Percentiles rank a stretch among this genome's conserved stretches.
Evolutionary conservation across 108 stramenopile genomes (phyloP).

Genomic region (Cyclotella sp.): DNA sequence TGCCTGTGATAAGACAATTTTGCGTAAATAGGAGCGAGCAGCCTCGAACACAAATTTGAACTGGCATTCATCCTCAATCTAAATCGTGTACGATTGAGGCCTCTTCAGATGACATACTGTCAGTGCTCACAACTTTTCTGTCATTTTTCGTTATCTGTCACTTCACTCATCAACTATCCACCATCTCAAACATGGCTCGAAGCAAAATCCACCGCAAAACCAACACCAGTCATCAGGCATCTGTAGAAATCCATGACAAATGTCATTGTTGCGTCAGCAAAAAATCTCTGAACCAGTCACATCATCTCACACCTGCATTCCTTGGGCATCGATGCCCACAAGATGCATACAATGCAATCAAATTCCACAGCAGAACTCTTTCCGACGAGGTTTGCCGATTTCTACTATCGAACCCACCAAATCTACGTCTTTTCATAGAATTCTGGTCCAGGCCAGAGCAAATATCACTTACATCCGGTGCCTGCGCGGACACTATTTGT

Average conservation of each 20-base stretch:
- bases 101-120: neutral
- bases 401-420: conserved; percentile 17
- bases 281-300: neutral
- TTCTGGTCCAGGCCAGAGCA: conserved; percentile 21
- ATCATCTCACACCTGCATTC: conserved; percentile 15
- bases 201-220: conserved; percentile 12
- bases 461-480: neutral
- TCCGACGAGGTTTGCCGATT: conserved; percentile 9
- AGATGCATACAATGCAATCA: conserved; percentile 24
- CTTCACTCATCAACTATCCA: neutral
- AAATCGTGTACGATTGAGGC: too few relatives aligned
- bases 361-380: conserved; percentile 9
- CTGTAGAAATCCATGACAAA: neutral
- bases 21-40: too few relatives aligned
- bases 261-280: neutral
- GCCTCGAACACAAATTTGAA: too few relatives aligned
- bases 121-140: neutral
- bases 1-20: too few relatives aligned
- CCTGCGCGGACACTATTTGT: conserved; percentile 10
- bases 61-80: too few relatives aligned
- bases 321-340: conserved; percentile 28
- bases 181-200: conserved; percentile 9
- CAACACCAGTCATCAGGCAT: neutral
- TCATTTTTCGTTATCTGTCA: neutral
- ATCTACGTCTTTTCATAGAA: neutral